Percentiles rank a stretch among this genome's conserved stretches.
These are phyloP conservation scores for Tylopilus sp. DNA, from an alignment of 768 basidiomycete genomes.

Conservation along the genomic window DNA sequence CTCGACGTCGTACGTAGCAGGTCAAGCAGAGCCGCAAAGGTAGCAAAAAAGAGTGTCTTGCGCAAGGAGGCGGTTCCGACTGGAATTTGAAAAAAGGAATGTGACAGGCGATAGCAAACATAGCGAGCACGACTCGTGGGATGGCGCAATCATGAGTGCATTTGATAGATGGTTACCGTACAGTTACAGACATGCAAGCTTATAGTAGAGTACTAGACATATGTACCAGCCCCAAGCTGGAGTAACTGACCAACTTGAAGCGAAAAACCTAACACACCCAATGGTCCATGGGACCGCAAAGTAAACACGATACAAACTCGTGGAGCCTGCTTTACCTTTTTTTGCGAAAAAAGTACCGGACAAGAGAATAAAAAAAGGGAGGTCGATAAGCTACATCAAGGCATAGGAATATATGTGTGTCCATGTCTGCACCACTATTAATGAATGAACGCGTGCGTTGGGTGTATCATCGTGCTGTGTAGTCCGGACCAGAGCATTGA, in stretches of 20 bases:
- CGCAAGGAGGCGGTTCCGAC: neutral
- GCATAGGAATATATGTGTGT: slow-evolving; percentile 9
- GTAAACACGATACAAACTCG: neutral
- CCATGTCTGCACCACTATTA: neutral
- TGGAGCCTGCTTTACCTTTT: neutral
- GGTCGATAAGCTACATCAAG: slow-evolving; percentile 18
- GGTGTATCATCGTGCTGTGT: neutral
- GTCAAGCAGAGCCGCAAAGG: neutral
- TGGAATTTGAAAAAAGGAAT: slow-evolving; percentile 1
- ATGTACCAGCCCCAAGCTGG: neutral
- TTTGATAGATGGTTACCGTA: neutral
- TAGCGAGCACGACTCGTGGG: neutral
- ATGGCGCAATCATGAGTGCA: neutral
- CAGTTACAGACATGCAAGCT: neutral
- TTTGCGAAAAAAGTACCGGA: neutral
- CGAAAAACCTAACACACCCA: neutral
- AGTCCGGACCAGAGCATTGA: neutral
- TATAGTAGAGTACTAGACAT: neutral
- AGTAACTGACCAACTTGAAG: neutral
- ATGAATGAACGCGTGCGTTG: neutral
- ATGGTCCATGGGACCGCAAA: neutral
- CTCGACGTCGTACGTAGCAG: neutral
- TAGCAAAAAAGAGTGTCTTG: neutral
- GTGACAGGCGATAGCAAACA: neutral
- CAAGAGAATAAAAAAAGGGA: neutral